Conservation (phyloP, 345 rosid species). For the Dipteronia dyeriana region DNA sequence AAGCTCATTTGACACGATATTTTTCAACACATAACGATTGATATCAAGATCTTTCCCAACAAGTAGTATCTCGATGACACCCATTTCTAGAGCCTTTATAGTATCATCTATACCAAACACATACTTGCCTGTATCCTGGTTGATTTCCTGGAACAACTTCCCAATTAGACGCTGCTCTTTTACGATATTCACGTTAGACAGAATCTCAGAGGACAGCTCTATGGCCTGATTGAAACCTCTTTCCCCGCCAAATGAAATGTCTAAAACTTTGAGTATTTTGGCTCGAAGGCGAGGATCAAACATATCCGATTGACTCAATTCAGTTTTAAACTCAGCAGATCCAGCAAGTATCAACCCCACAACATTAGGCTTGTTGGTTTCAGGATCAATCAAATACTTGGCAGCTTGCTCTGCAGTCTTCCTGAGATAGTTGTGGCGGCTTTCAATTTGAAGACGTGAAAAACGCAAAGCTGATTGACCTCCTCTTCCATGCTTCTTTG, state of each 20-base stretch:
- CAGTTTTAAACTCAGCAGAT: slow-evolving; percentile 40
- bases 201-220: slow-evolving; percentile 34
- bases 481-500: slow-evolving; percentile 51
- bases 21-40: slow-evolving; percentile 37
- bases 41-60: slow-evolving; percentile 43
- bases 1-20: slow-evolving; percentile 24
- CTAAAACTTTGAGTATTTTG: slow-evolving; percentile 34
- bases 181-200: slow-evolving; percentile 32
- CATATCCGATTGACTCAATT: slow-evolving; percentile 36
- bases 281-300: slow-evolving; percentile 36
- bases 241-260: slow-evolving; percentile 32
- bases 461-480: slow-evolving; percentile 49
- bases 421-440: slow-evolving; percentile 43
- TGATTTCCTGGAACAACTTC: slow-evolving; percentile 39
- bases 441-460: slow-evolving; percentile 38
- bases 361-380: slow-evolving; percentile 29
- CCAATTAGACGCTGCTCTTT: slow-evolving; percentile 39
- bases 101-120: slow-evolving; percentile 35
- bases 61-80: slow-evolving; percentile 32
- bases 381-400: slow-evolving; percentile 32
- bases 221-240: slow-evolving; percentile 40
- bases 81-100: slow-evolving; percentile 40
- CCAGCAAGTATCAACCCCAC: slow-evolving; percentile 37
- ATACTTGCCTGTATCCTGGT: slow-evolving; percentile 40
- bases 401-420: slow-evolving; percentile 43